These are phyloP conservation scores for Globisporangium ultimum DNA, from an alignment of 352 stramenopile genomes.

Conservation along the genomic window DNA sequence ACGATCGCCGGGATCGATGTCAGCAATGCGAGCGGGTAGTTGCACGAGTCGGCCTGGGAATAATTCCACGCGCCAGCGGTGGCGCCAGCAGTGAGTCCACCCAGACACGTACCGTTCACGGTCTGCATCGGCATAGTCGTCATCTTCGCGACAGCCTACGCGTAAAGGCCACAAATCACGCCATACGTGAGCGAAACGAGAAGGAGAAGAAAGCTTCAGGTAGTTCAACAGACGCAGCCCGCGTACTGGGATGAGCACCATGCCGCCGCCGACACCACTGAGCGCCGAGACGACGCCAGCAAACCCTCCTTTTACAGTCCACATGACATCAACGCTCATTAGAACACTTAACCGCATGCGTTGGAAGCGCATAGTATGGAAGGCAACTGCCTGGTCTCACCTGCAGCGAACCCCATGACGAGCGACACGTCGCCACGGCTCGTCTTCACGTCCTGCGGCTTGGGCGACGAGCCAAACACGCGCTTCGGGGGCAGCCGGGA, in stretches of 20 bases:
- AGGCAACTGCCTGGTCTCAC: not conserved
- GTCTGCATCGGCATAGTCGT: slow-evolving; percentile 24
- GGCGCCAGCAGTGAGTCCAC: slow-evolving; percentile 21
- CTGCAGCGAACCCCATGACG: not conserved
- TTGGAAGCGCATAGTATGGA: not conserved
- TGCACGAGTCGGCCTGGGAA: slow-evolving; percentile 16
- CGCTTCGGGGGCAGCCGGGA: not conserved
- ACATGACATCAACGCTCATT: too few relatives aligned
- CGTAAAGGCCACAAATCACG: not conserved
- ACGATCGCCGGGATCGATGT: slow-evolving; percentile 19
- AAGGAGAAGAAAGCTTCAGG: not conserved
- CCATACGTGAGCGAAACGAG: not conserved
- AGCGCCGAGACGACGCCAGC: slow-evolving; percentile 21
- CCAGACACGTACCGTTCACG: slow-evolving; percentile 26
- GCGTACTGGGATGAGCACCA: slow-evolving; percentile 23
- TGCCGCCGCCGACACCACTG: slow-evolving; percentile 23
- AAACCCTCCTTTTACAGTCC: slow-evolving; percentile 9
- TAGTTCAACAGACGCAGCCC: too few relatives aligned
- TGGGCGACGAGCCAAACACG: not conserved
- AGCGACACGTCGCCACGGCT: not conserved
- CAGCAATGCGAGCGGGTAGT: slow-evolving; percentile 21
- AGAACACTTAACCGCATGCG: too few relatives aligned
- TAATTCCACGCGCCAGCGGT: slow-evolving; percentile 24
- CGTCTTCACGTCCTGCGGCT: not conserved
- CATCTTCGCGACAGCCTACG: slow-evolving; percentile 19